Conservation (phyloP, 2,329 filamentous ascomycete genomes). For the Botryotinia convoluta region DNA sequence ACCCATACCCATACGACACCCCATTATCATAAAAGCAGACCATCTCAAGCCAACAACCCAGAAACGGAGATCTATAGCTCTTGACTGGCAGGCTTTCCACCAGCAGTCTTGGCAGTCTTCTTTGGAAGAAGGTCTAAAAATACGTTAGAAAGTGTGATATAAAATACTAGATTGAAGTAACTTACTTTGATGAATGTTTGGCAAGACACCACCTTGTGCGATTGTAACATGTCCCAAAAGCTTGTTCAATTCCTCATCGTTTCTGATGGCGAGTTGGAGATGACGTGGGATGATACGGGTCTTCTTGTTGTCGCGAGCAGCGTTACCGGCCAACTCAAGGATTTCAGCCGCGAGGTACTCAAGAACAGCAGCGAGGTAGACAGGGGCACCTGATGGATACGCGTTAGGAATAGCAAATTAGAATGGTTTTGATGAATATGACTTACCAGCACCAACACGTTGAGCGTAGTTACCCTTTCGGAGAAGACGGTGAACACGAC, state of each 20-base stretch:
- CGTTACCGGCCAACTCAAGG: constrained; percentile 97
- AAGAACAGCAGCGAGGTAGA: constrained; percentile 95
- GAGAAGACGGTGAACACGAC: constrained; percentile 98
- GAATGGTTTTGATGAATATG: constrained; percentile 16
- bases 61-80: constrained; percentile 74
- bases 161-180: constrained; percentile 32
- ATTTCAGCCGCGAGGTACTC: constrained; percentile 99
- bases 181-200: constrained; percentile 97
- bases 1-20: constrained; percentile 71
- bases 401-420: constrained; percentile 30
- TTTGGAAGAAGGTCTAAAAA: constrained; percentile 90
- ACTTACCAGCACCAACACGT: constrained; percentile 90
- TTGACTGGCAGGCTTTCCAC: constrained; percentile 87
- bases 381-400: constrained; percentile 64
- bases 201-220: constrained; percentile 93
- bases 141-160: constrained; percentile 29
- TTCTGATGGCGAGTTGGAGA: constrained; percentile 97
- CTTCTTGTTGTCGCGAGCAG: constrained; percentile 99
- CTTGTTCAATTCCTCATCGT: constrained; percentile 99
- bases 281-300: constrained; percentile 99
- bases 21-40: constrained; percentile 67
- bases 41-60: constrained; percentile 54
- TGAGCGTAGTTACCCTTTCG: constrained; percentile 99
- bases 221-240: constrained; percentile 94
- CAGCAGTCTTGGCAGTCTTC: constrained; percentile 82